phyloP scores from a whole-genome alignment of 768 basidiomycete species.

The Russula foetens region DNA sequence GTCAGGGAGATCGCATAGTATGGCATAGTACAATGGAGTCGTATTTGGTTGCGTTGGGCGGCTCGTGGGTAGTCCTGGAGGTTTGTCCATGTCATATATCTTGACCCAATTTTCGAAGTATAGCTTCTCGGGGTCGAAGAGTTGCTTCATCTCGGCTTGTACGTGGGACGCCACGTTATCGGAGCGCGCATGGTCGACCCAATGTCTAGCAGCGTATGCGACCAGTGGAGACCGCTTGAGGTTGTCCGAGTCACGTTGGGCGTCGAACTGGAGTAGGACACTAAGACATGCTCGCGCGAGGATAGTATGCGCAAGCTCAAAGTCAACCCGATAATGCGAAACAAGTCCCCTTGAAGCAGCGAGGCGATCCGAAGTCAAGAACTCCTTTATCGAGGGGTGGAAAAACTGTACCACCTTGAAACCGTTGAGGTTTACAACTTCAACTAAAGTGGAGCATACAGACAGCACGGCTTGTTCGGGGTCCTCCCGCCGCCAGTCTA shows the following conservation, averaged over 20 bases:
- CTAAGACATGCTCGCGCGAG: neutral
- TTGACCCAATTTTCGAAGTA: neutral
- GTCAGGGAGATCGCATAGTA: neutral
- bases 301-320: neutral
- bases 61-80: neutral
- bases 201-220: neutral
- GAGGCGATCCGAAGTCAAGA: neutral
- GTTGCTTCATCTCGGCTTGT: neutral
- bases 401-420: neutral
- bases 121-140: neutral
- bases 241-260: neutral
- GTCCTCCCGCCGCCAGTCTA: neutral
- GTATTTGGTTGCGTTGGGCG: neutral
- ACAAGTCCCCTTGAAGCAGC: neutral
- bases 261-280: neutral
- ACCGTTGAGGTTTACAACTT: neutral
- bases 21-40: neutral
- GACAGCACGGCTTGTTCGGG: neutral
- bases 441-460: neutral
- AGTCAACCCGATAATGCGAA: neutral
- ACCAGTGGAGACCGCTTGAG: neutral
- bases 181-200: neutral
- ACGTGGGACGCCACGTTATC: neutral
- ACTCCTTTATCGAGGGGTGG: neutral
- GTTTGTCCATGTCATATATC: neutral